Base-by-base conservation (phyloP, 148 eudicot genomes). In the Suaeda aralocaspica region DNA sequence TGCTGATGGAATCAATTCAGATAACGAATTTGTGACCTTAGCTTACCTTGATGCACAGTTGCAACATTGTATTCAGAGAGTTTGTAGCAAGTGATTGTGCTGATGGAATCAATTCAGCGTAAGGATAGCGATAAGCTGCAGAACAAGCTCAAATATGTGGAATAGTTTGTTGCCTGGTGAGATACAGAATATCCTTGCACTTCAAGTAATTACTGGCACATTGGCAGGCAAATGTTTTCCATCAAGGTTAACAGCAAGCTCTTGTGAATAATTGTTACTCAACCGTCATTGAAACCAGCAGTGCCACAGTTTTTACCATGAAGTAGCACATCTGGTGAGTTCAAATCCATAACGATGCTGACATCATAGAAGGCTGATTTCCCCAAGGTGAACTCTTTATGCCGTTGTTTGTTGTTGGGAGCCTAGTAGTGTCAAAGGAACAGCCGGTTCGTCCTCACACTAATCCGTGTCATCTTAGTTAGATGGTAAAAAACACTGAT, bases 361-460 rank as follows among this genome's bases (percentile, higher is more conserved):
- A 81, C 85, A 58, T 79, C 83, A 65, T 81, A 77, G 60, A 66
- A 78, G 69, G 76, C 81, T 0, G 52, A 45, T 14, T 69, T 64
- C 22, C 82, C 84, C 18, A 78, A 71, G 34, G 78, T 45, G 58
- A 85, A 83, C 55, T 80, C 86, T 31, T 48, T 78, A 45, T 7
- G 80, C 66, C 18, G 77, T 78, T 0, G 85, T 79, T 11, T 80
- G 79, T 15, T 66, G 8, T 9, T 80, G 79, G 7, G 85, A 76
- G 18, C 69, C 72, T 18, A 4, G 46, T 56, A 11, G 50, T 50
- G 81, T 82, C 82, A 49, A 85, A 85, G 24, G 69, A 62, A 66
- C 84, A 78, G 28, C 81, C 78, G 8, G 86, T 79, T 65, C 82
- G 69, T 28, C 76, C 81, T 82, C 83, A 79, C 46, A 83, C 74